Evolutionary conservation across 1,284 basidiomycete genomes (phyloP).

Genomic region (Cerrena zonata): DNA sequence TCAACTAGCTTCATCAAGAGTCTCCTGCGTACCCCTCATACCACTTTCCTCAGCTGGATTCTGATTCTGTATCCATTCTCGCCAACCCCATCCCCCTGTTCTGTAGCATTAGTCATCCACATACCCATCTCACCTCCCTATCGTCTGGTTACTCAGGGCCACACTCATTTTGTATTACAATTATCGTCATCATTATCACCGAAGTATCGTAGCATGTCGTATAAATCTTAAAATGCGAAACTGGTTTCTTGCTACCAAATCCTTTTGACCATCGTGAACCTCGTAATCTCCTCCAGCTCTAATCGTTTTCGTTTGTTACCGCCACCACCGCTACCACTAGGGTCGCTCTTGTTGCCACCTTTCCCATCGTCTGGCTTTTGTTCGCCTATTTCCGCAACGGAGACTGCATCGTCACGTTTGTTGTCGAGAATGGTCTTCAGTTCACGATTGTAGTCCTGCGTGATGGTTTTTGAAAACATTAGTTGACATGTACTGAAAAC

Average conservation of each 20-base stretch:
- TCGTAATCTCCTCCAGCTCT: constrained; percentile 78
- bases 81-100: too few species aligned
- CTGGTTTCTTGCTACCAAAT: constrained; percentile 78
- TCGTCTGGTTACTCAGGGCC: too few species aligned
- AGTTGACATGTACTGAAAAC: constrained; percentile 2
- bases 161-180: too few species aligned
- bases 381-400: constrained; percentile 69
- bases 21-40: too few species aligned
- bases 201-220: too few species aligned
- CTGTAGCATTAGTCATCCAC: too few species aligned
- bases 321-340: constrained; percentile 14
- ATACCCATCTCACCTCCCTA: too few species aligned
- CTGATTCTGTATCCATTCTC: too few species aligned
- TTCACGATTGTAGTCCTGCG: constrained; percentile 73
- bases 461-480: constrained; percentile 1
- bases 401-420: constrained; percentile 60
- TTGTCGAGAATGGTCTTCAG: constrained; percentile 69
- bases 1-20: too few species aligned
- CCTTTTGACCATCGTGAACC: constrained; percentile 91
- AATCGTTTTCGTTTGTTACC: constrained; percentile 47
- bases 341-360: background rate
- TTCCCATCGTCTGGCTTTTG: constrained; percentile 28
- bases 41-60: too few species aligned
- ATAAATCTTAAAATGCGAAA: too few species aligned
- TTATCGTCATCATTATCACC: too few species aligned